Evolutionary conservation across 2,329 filamentous ascomycete species (phyloP).

Genomic region (Xylariaceae sp.): DNA sequence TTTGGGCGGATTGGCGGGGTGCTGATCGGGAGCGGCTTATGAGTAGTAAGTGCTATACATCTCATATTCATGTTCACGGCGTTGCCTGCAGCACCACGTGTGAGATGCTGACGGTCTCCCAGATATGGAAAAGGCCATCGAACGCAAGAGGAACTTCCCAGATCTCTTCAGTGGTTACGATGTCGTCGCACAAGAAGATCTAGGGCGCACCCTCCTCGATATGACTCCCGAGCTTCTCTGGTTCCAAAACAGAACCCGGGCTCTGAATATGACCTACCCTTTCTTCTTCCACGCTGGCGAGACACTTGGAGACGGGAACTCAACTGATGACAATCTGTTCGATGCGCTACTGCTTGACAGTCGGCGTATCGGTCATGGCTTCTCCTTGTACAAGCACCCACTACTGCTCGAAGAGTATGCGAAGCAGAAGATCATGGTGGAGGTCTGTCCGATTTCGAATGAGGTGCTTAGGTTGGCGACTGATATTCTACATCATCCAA

Average conservation of each 20-base stretch:
- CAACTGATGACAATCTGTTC: constrained; percentile 63
- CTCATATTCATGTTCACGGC: neutral
- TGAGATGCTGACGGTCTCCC: neutral
- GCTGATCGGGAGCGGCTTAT: constrained; percentile 1
- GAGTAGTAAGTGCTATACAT: constrained; percentile 8
- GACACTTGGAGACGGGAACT: constrained; percentile 61
- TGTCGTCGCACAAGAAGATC: constrained; percentile 64
- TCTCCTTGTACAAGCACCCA: constrained; percentile 66
- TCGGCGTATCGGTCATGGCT: constrained; percentile 64
- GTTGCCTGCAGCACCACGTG: neutral
- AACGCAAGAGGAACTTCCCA: constrained; percentile 13
- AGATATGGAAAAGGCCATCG: constrained; percentile 14
- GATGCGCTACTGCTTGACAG: constrained; percentile 65
- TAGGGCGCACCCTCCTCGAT: constrained; percentile 56
- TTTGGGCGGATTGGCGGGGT: constrained; percentile 14
- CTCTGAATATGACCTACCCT: constrained; percentile 56
- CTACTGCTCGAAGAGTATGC: constrained; percentile 65
- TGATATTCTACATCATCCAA: constrained; percentile 59
- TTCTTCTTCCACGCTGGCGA: constrained; percentile 73
- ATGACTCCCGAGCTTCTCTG: constrained; percentile 64
- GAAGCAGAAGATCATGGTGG: constrained; percentile 63
- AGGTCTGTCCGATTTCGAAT: constrained; percentile 66
- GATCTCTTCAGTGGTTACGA: constrained; percentile 51
- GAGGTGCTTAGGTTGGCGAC: constrained; percentile 61
- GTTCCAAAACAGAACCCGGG: constrained; percentile 61